These are phyloP conservation scores for Termitomyces eurrhizus DNA, from an alignment of 768 basidiomycete genomes.

Conservation along the genomic window DNA sequence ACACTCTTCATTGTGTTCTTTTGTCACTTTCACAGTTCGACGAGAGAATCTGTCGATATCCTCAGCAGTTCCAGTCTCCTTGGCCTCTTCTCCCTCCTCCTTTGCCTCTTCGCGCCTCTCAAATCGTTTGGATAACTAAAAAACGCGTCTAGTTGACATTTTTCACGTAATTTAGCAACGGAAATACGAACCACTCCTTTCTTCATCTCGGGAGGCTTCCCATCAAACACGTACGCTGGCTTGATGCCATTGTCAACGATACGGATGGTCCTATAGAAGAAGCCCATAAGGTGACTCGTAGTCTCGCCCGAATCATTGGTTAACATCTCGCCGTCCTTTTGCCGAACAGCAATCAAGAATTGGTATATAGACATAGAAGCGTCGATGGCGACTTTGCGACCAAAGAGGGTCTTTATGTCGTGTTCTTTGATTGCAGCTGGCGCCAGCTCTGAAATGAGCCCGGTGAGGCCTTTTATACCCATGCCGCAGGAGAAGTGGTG, in stretches of 20 bases:
- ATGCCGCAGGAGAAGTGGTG: conserved; percentile 32
- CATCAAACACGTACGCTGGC: conserved; percentile 97
- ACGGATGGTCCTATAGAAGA: conserved; percentile 95
- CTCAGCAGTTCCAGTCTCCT: conserved; percentile 91
- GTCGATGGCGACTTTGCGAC: conserved; percentile 97
- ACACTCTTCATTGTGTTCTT: conserved; percentile 96
- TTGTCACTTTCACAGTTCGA: conserved; percentile 91
- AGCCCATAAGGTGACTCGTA: conserved; percentile 97
- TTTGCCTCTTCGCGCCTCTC: conserved; percentile 89
- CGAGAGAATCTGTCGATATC: conserved; percentile 89
- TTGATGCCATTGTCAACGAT: conserved; percentile 99
- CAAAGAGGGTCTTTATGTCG: conserved; percentile 96
- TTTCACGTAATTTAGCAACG: neutral
- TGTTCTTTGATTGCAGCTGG: conserved; percentile 87
- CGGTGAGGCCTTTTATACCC: conserved; percentile 97
- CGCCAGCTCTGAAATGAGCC: conserved; percentile 84
- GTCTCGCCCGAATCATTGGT: conserved; percentile 98
- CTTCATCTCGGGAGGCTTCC: conserved; percentile 96
- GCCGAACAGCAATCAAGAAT: conserved; percentile 96
- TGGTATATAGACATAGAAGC: conserved; percentile 98
- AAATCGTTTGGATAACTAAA: conserved; percentile 93
- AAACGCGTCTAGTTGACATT: conserved; percentile 6
- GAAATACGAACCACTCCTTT: conserved; percentile 80
- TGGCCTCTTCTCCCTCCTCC: conserved; percentile 93
- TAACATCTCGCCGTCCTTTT: conserved; percentile 93